Base-by-base conservation (phyloP, 768 basidiomycete species). In the Pulveroboletus sp. region DNA sequence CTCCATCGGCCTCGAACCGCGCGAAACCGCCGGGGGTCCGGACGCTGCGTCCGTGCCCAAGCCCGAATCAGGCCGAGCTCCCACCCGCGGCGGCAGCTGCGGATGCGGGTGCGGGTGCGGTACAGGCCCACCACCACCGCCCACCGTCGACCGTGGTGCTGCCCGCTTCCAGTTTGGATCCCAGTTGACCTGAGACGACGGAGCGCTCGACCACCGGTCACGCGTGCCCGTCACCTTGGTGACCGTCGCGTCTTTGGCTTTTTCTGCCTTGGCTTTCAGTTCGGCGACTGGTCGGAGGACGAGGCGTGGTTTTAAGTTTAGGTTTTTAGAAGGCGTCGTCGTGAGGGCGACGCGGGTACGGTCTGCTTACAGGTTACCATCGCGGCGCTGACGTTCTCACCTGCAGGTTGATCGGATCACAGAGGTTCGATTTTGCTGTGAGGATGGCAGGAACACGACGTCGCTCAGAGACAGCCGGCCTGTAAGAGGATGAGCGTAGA, bases 241-340 rank as follows among this genome's bases (percentile, higher is more conserved):
- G 14, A 80, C 73, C 16, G 77, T 68, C 2, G 74, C 73, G 61
- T 80, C 79, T 49, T 83, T 83, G n/a, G 74, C 82, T 49, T 79
- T 81, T 19, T 67, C 63, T 10, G 86, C 86, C 56, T 79, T 81
- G 34, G 77, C 77, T 63, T 84, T 85, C 43, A 87, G 64, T 38
- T 86, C 85, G 47, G 82, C 79, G 49, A 85, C 82, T 83, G 51
- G 34, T n/a, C n/a, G n/a, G n/a, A n/a, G n/a, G n/a, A n/a, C n/a
- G n/a, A n/a, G n/a, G n/a, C n/a, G n/a, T n/a, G n/a, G 49, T 20
- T 27, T 41, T 41, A 16, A 30, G 42, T n/a, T 36, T 26, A 45
- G 34, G 41, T 31, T 34, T n/a, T n/a, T n/a, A n/a, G n/a, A n/a
- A n/a, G n/a, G n/a, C n/a, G n/a, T n/a, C n/a, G n/a, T n/a, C n/a